Evolutionary conservation across 2,329 filamentous ascomycete genomes (phyloP).

Genomic region (Cladosporium sp.): DNA sequence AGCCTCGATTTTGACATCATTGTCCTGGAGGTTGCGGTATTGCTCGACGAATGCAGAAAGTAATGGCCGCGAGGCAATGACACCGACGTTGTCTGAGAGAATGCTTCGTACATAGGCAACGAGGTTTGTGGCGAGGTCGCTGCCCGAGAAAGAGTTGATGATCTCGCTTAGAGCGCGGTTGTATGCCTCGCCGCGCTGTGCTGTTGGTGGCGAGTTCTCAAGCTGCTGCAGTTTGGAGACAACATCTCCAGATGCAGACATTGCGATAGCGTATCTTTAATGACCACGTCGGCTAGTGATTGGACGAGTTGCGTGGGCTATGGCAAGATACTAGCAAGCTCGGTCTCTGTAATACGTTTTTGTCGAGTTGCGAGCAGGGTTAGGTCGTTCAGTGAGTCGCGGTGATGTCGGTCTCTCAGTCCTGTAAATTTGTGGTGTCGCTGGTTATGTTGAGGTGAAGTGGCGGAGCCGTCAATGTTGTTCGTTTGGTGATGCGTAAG

Average conservation of each 20-base stretch:
- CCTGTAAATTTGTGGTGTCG: not conserved
- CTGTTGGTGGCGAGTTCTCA: slow-evolving; percentile 9
- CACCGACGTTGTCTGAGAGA: slow-evolving; percentile 69
- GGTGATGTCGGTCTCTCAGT: not conserved
- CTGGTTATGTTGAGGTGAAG: not conserved
- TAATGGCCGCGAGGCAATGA: slow-evolving; percentile 73
- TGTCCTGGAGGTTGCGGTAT: slow-evolving; percentile 62
- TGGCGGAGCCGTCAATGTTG: not conserved
- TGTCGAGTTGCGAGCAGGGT: not conserved
- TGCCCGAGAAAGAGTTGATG: slow-evolving; percentile 48
- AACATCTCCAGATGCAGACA: slow-evolving; percentile 16
- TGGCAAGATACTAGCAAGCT: not conserved
- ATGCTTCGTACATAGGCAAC: slow-evolving; percentile 65
- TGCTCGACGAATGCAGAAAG: slow-evolving; percentile 66
- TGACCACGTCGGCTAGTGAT: not conserved
- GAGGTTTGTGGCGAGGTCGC: slow-evolving; percentile 61
- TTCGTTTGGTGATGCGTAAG: not conserved
- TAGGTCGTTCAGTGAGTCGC: not conserved
- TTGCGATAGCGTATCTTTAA: not conserved
- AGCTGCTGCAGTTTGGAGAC: slow-evolving; percentile 12
- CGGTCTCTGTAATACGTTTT: not conserved
- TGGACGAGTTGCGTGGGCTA: not conserved
- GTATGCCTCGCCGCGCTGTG: slow-evolving; percentile 53
- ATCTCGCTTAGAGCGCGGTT: slow-evolving; percentile 60
- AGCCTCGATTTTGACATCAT: slow-evolving; percentile 72